These are phyloP conservation scores for Ocimum tenuiflorum DNA, from an alignment of 257 asterid genomes.

Conservation along the genomic window DNA sequence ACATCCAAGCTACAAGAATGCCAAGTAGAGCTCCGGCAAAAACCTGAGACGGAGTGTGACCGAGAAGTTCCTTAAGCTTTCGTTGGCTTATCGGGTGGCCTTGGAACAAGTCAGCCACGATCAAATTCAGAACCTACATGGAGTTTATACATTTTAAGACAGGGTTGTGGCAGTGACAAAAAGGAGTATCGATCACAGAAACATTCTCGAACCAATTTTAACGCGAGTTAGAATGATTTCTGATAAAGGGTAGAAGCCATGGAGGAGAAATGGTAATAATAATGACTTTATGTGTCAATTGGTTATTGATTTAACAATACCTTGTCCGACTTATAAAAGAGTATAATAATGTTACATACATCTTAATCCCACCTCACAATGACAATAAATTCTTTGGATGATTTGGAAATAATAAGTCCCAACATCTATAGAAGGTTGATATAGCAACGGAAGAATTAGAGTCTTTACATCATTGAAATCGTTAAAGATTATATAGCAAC, in stretches of 20 bases:
- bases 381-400: background rate
- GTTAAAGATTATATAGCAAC: no score
- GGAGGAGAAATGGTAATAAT: no score
- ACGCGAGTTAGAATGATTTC: background rate
- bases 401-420: background rate
- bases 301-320: no score
- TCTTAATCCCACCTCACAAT: background rate
- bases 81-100: slow-evolving; percentile 91
- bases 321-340: no score
- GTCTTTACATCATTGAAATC: no score
- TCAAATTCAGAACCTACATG: slow-evolving; percentile 71
- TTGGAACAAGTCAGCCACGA: slow-evolving; percentile 73
- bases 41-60: slow-evolving; percentile 87
- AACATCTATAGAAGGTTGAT: no score
- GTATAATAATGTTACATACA: no score
- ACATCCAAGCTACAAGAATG: slow-evolving; percentile 56
- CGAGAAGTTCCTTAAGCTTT: slow-evolving; percentile 90
- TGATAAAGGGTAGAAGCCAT: background rate
- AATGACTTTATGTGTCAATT: no score
- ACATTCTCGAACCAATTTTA: background rate
- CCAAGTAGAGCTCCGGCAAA: slow-evolving; percentile 88
- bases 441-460: no score
- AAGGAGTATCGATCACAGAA: no score
- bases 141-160: background rate
- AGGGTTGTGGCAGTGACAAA: no score